Evolutionary conservation across 2,329 filamentous ascomycete genomes (phyloP).

Genomic region (Colletotrichum tamarilloi): DNA sequence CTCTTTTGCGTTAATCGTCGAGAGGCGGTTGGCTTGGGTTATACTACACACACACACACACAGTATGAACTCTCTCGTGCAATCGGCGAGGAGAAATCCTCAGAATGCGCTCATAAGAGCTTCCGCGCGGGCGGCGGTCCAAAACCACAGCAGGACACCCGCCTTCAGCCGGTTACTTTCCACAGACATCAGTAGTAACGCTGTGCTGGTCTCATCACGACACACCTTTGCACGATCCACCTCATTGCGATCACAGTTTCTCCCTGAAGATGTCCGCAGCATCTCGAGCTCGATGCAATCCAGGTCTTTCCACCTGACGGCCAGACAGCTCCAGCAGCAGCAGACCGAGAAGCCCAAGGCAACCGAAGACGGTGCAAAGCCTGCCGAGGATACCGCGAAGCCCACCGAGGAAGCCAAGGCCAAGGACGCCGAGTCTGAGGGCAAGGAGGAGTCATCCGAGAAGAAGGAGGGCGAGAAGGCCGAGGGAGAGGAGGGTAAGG

Average conservation of each 20-base stretch:
- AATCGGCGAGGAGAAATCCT: slow-evolving; percentile 55
- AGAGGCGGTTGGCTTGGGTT: slow-evolving; percentile 40
- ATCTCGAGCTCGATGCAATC: slow-evolving; percentile 47
- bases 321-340: slow-evolving; percentile 40
- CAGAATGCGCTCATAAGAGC: slow-evolving; percentile 55
- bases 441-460: slow-evolving; percentile 42
- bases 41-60: slow-evolving; percentile 35
- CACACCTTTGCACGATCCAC: slow-evolving; percentile 44
- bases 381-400: slow-evolving; percentile 51
- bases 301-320: slow-evolving; percentile 53
- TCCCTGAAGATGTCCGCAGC: slow-evolving; percentile 53
- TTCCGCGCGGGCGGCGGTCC: slow-evolving; percentile 49
- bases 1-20: slow-evolving; percentile 41
- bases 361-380: slow-evolving; percentile 45
- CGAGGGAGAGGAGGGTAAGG: slow-evolving; percentile 54
- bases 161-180: slow-evolving; percentile 60
- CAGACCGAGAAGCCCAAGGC: slow-evolving; percentile 42
- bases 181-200: slow-evolving; percentile 40
- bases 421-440: slow-evolving; percentile 44
- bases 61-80: slow-evolving; percentile 58
- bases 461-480: slow-evolving; percentile 53
- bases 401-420: slow-evolving; percentile 55
- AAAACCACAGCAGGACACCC: slow-evolving; percentile 56
- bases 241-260: slow-evolving; percentile 59
- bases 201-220: slow-evolving; percentile 41